Base-by-base conservation (phyloP, 805 yeast species). In the Myxozyma udenii region DNA sequence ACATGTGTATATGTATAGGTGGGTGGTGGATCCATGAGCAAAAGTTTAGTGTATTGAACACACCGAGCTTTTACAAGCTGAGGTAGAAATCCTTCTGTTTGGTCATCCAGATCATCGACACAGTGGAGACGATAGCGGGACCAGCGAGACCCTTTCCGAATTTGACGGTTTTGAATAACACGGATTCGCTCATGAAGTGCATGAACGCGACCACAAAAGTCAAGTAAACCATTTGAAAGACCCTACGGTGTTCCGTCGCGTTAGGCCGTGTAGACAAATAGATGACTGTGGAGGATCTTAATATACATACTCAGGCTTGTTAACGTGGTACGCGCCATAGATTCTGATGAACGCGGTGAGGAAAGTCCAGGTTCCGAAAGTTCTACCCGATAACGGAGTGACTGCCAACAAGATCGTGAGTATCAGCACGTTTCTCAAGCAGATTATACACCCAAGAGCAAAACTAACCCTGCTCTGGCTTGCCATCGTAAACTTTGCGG, bases 331-430 rank as follows among this genome's bases (percentile, higher is more conserved):
- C 12, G 98, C 95, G 50, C 95, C 96, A 67, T 86, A 88, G 58
- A 83, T 76, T 66, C 98, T 80, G 43, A 93, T 83, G 26, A 91
- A 74, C 1, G 95, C 79, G 2, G 96, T 83, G 61, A 90, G 77
- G 36, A 90, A 74, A 0, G 98, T 93, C 98, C 98, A 93, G 0
- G 98, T 93, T 30, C 98, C 98, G 68, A 93, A 93, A 0, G 98
- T 91, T 63, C 98, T 79, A n/a, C 96, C 96, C 61, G 93, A 81
- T 60, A 93, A 74, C 12, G 72, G 68, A 1, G 81, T 79, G 21
- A 68, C 72, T 59, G 30, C 18, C 18, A 7, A 16, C n/a, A 14
- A 7, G 16, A 18, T 21, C 24, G 23, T 22, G 9, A 38, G 35
- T 21, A 23, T 36, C 39, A 36, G 39, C 16, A 36, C 39, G 16